These are phyloP conservation scores for Heracleum sosnowskyi DNA, from an alignment of 129 eudicot species.

Conservation along the genomic window DNA sequence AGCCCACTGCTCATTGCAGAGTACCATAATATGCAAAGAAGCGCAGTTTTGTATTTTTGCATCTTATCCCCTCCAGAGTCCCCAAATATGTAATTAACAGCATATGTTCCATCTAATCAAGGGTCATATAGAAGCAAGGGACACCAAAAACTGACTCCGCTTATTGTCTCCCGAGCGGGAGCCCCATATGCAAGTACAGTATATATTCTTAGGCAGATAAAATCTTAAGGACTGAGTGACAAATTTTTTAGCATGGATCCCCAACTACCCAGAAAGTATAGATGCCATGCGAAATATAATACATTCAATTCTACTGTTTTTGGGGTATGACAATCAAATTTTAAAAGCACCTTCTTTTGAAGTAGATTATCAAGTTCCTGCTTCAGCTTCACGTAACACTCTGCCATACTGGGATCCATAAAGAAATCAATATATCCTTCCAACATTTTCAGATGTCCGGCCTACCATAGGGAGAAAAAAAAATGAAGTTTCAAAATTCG, in stretches of 20 bases:
- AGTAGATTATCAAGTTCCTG: conserved; percentile 72
- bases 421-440: conserved; percentile 87
- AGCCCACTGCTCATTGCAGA: not conserved
- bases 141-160: not conserved
- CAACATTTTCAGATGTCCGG: conserved; percentile 89
- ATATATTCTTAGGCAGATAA: not conserved
- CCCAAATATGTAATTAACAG: not conserved
- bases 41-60: not conserved
- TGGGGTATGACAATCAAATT: not conserved
- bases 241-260: not conserved
- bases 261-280: not conserved
- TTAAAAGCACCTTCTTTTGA: conserved; percentile 59
- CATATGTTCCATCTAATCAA: not conserved
- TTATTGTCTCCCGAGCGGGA: not conserved
- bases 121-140: not conserved
- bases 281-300: not conserved
- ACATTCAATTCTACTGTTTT: not conserved
- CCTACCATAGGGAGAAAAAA: conserved; percentile 23
- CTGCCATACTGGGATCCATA: conserved; percentile 86
- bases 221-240: not conserved
- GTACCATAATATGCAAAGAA: not conserved
- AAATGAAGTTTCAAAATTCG: not conserved
- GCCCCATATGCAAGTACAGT: not conserved
- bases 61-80: not conserved
- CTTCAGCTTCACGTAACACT: conserved; percentile 72